Evolutionary conservation across 148 eudicot genomes (phyloP), one percentile per base, ranked within the genome.

Genomic region (Bassia scoparia): DNA sequence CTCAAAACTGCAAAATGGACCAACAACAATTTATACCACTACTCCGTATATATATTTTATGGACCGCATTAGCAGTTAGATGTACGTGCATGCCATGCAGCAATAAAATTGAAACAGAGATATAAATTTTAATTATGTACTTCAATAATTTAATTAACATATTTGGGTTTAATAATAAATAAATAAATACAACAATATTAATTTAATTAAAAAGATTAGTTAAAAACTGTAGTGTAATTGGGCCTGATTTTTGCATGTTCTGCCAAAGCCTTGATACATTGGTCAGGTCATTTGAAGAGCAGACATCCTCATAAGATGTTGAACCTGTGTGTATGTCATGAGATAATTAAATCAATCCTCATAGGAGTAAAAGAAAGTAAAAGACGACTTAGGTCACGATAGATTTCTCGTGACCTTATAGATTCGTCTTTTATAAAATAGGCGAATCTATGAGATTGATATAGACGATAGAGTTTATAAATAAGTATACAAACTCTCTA

Each of bases 261-360:
- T 0, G 85, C 94, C 56, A 92, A 76, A 11, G 90, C 89, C 76
- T 80, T 80, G n/a, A 89, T 79, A 74, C 97, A 92, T 55, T 92
- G 82, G 33, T 87, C 88, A 64, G 87, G 41, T 76, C 80, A 92
- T 85, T 44, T 79, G 76, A 71, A 89, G 87, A 58, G 72, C 85
- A 92, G 68, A 41, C 97, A 92, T 79, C 86, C 86, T 77, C 71
- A 92, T 92, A 4, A 92, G 86, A 77, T 89, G 86, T 33, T 92
- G 97, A 61, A 92, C 95, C 97, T 92, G 73, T 23, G 68, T 41
- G 11, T 43, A 18, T 13, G n/a, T n/a, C n/a, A n/a, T n/a, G n/a
- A n/a, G n/a, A n/a, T n/a, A n/a, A n/a, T n/a, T n/a, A n/a, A n/a
- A n/a, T n/a, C n/a, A n/a, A n/a, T n/a, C n/a, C n/a, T n/a, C n/a